Base-by-base conservation (phyloP, 306 rosid species). In the Sphenostylis stenocarpa region DNA sequence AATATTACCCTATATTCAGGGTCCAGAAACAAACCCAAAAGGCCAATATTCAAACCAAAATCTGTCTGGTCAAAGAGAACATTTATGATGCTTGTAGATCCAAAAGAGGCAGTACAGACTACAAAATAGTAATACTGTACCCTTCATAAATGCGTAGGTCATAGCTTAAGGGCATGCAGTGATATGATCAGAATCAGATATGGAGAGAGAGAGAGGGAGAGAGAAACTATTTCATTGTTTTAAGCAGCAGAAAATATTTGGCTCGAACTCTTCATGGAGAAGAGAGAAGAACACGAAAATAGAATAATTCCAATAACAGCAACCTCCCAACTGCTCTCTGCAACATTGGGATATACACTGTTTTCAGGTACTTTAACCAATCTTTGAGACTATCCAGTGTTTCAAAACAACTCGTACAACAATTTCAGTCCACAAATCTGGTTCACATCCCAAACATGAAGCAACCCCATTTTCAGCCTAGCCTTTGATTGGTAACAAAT, bases 301-400 rank as follows among this genome's bases (percentile, higher is more conserved):
- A 33, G 70, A 64, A 64, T 19, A 64, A 64, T 64, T 64, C 70
- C 48, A 64, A 17, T 38, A 64, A 38, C 70, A 64, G 70, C 13
- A 64, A 36, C 0, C 47, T 48, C 29, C 17, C 49, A 64, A 41
- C 51, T 39, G 51, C 29, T 39, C 33, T 20, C 52, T 66, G 34
- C 36, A 41, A 23, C 49, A 13, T 64, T 31, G 48, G n/a, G 31
- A 64, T 12, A 21, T 10, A 65, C 38, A 67, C 56, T 67, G 72
- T 23, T 43, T 44, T 67, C 56, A 23, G 72, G 56, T 44, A 64
- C 70, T 67, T 44, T 67, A 24, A 23, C 56, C 38, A 14, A 44
- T 67, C 23, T 43, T 44, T 15, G 56, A 67, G 33, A 43, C 56
- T 14, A 43, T 24, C 44, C 56, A 6, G 38, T 39, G 39, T 43